Conservation (phyloP, 192 early-diverging fungal genomes). For the Umbelopsis ramanniana region DNA sequence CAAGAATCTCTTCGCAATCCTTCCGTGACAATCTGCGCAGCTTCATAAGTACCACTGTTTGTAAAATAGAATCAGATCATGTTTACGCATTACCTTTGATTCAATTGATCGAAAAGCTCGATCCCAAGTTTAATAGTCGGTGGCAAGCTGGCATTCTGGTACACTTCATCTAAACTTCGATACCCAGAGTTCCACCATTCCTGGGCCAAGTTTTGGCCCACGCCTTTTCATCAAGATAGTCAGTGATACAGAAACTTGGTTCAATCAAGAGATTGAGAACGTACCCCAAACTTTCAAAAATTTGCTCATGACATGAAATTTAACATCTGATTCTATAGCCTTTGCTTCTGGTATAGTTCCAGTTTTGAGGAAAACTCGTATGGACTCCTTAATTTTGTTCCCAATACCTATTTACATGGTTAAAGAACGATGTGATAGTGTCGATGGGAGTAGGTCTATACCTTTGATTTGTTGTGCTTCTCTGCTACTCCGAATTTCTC, state of each 20-base stretch:
- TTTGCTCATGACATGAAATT: constrained; percentile 22
- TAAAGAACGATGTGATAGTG: background rate
- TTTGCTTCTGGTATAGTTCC: constrained; percentile 36
- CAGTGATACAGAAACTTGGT: no score
- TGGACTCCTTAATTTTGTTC: constrained; percentile 27
- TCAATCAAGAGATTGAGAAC: no score
- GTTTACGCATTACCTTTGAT: constrained; percentile 20
- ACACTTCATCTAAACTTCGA: constrained; percentile 30
- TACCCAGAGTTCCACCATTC: constrained; percentile 39
- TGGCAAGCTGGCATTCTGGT: constrained; percentile 29
- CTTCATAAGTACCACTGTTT: background rate
- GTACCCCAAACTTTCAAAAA: constrained; percentile 36
- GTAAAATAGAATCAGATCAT: background rate
- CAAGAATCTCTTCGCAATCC: constrained; percentile 41
- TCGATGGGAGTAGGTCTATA: background rate
- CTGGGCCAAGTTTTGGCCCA: constrained; percentile 17
- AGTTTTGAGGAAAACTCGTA: constrained; percentile 26
- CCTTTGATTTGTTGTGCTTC: constrained; percentile 38
- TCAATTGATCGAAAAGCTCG: constrained; percentile 34
- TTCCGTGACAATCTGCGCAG: constrained; percentile 27
- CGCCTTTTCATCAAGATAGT: background rate
- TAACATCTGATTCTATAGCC: constrained; percentile 1
- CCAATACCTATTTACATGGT: constrained; percentile 29
- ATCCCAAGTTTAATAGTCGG: constrained; percentile 25
- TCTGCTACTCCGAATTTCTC: constrained; percentile 28